A percentile compares a stretch with the other conserved stretches of the same genome.
phyloP scores from a whole-genome alignment of 2,329 filamentous ascomycete species.

The Tolypocladium nubicola region DNA sequence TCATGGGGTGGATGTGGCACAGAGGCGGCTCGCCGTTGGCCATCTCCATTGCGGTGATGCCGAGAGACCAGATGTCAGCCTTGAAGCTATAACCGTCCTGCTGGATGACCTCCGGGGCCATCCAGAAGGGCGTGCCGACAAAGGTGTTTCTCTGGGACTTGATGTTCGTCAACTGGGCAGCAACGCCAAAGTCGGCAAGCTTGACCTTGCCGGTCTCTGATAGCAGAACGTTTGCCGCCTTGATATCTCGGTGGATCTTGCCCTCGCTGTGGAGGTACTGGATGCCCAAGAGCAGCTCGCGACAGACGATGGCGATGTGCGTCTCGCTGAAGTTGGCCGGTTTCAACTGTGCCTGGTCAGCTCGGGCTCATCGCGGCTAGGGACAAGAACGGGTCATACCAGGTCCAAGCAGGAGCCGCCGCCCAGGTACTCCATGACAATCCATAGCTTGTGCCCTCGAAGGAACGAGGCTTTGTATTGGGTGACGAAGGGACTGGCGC shows the following conservation, averaged over 20 bases:
- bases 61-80: conserved; percentile 87
- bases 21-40: conserved; percentile 83
- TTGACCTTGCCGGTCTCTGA: conserved; percentile 86
- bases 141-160: conserved; percentile 97
- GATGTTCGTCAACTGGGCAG: conserved; percentile 92
- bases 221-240: conserved; percentile 92
- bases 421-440: conserved; percentile 96
- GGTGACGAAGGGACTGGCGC: conserved; percentile 86
- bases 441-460: conserved; percentile 96
- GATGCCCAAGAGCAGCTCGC: conserved; percentile 78
- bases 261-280: conserved; percentile 90
- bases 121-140: conserved; percentile 95
- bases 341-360: conserved; percentile 57
- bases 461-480: conserved; percentile 96
- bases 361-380: background rate
- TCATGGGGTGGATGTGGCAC: conserved; percentile 82
- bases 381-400: conserved; percentile 36
- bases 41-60: conserved; percentile 86
- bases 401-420: conserved; percentile 92
- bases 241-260: conserved; percentile 95
- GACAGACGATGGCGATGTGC: conserved; percentile 89
- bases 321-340: conserved; percentile 78
- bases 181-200: conserved; percentile 93
- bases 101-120: conserved; percentile 91
- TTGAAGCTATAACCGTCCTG: conserved; percentile 78